A percentile compares a stretch with the other conserved stretches of the same genome.
phyloP scores from a whole-genome alignment of 2,329 filamentous ascomycete genomes.

The Cladobotryum protrusum region DNA sequence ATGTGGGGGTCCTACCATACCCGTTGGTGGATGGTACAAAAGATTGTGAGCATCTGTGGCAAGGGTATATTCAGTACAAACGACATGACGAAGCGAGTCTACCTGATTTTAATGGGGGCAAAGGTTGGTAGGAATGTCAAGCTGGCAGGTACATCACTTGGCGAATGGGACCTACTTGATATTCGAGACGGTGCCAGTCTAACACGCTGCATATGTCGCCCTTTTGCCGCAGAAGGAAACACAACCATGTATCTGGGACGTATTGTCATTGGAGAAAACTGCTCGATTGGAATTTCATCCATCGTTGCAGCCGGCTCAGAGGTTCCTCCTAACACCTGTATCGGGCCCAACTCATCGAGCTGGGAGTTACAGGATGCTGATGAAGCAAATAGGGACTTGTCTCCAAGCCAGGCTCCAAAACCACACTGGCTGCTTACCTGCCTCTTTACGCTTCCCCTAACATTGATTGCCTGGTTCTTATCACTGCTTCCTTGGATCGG shows the following conservation, averaged over 20 bases:
- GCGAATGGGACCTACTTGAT: conserved; percentile 53
- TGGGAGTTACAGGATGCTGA: conserved; percentile 46
- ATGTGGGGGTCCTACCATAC: conserved; percentile 56
- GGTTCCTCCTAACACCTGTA: conserved; percentile 43
- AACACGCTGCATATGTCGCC: conserved; percentile 42
- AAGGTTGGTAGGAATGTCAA: conserved; percentile 46
- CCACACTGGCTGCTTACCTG: conserved; percentile 40
- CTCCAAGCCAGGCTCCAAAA: conserved; percentile 30
- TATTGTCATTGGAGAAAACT: conserved; percentile 43
- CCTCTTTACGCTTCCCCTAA: conserved; percentile 38
- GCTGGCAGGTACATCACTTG: conserved; percentile 38
- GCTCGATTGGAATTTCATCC: conserved; percentile 41
- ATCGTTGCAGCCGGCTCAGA: conserved; percentile 45
- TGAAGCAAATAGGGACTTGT: conserved; percentile 41
- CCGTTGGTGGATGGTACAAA: conserved; percentile 53
- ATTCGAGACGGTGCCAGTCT: conserved; percentile 45
- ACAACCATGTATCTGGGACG: conserved; percentile 50
- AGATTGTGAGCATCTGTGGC: conserved; percentile 43
- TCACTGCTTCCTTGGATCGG: conserved; percentile 40
- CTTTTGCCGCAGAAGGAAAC: conserved; percentile 51
- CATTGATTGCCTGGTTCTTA: conserved; percentile 33
- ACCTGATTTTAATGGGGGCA: conserved; percentile 47
- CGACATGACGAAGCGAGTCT: conserved; percentile 35
- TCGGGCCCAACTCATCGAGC: conserved; percentile 52
- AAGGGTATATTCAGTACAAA: conserved; percentile 38